Percentiles rank a stretch among this genome's conserved stretches.
These are phyloP conservation scores for Peronospora farinosa DNA, from an alignment of 352 stramenopile genomes.

Conservation along the genomic window DNA sequence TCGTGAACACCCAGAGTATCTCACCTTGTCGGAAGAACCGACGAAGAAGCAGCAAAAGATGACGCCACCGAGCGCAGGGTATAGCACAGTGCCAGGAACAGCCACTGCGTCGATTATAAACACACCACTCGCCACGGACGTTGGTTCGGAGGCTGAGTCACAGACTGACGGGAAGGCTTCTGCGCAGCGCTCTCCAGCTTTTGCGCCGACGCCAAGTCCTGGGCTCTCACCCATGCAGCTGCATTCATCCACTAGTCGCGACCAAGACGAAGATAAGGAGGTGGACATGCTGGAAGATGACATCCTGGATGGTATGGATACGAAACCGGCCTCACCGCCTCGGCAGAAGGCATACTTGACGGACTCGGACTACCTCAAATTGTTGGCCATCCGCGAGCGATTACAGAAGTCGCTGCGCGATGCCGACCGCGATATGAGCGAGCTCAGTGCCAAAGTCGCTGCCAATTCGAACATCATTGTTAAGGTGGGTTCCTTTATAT, in stretches of 20 bases:
- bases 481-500: constrained; percentile 37
- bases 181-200: constrained; percentile 57
- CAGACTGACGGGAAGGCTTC: constrained; percentile 47
- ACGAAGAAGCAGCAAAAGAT: constrained; percentile 38
- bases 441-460: constrained; percentile 58
- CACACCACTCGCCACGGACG: constrained; percentile 59
- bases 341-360: constrained; percentile 43
- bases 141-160: constrained; percentile 61
- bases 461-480: constrained; percentile 78
- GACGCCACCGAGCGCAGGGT: constrained; percentile 13
- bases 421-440: constrained; percentile 55
- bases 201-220: constrained; percentile 49
- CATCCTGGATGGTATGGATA: constrained; percentile 66
- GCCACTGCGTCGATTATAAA: constrained; percentile 51
- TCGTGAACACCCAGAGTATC: constrained; percentile 73
- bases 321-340: constrained; percentile 36
- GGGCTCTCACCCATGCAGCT: constrained; percentile 39
- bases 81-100: constrained; percentile 26
- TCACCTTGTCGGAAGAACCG: constrained; percentile 51
- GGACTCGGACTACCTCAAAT: constrained; percentile 57
- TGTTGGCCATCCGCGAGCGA: constrained; percentile 52
- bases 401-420: constrained; percentile 68
- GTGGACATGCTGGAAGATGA: constrained; percentile 77
- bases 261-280: constrained; percentile 59
- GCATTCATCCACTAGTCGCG: constrained; percentile 7